phyloP scores from a whole-genome alignment of 345 rosid species.

The Ceriops zippeliana region DNA sequence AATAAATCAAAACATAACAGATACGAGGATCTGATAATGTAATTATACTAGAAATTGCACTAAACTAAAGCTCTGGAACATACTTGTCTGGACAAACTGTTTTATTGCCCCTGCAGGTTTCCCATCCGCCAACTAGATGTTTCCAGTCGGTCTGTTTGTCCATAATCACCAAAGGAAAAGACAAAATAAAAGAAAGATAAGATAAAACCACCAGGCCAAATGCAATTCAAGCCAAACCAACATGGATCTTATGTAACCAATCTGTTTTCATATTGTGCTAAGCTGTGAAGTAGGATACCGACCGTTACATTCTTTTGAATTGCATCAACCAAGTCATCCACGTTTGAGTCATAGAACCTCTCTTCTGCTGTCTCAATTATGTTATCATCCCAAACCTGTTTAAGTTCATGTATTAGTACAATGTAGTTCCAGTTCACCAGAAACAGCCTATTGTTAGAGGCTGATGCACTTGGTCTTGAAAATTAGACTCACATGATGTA shows the following conservation, averaged over 20 bases:
- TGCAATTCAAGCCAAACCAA: neutral
- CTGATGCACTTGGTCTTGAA: neutral
- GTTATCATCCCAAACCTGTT: constrained; percentile 69
- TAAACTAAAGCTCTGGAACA: constrained; percentile 9
- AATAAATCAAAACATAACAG: too few relatives aligned
- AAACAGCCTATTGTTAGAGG: neutral
- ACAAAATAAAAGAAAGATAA: neutral
- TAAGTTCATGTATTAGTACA: constrained; percentile 4
- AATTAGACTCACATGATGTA: constrained; percentile 65
- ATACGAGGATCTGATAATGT: too few relatives aligned
- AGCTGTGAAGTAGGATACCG: constrained; percentile 14
- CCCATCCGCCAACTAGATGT: constrained; percentile 62
- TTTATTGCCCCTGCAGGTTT: constrained; percentile 47
- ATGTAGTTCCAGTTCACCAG: neutral
- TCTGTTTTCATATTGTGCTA: neutral
- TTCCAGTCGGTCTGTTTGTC: constrained; percentile 56
- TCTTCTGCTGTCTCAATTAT: constrained; percentile 73
- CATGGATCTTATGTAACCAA: neutral
- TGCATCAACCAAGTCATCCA: constrained; percentile 54
- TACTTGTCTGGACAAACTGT: constrained; percentile 74
- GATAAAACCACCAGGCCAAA: neutral
- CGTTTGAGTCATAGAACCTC: constrained; percentile 42
- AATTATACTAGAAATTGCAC: neutral
- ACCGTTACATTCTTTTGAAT: constrained; percentile 64
- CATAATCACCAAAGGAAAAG: neutral